These are phyloP conservation scores for Talaromyces nanjingensis DNA, from an alignment of 495 filamentous ascomycete species.

Conservation along the genomic window DNA sequence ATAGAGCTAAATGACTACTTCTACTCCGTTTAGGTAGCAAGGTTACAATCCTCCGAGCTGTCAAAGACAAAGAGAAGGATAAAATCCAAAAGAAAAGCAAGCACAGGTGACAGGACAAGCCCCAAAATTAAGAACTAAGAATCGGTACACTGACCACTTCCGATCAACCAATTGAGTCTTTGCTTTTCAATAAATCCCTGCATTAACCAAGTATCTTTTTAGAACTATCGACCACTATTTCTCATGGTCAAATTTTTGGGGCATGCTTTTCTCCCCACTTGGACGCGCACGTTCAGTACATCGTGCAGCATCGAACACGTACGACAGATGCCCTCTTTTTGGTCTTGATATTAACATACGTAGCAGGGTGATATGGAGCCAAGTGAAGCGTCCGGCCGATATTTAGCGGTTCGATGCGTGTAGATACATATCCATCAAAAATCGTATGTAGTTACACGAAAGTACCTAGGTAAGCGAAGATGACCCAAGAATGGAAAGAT, in stretches of 20 bases:
- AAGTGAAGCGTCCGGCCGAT: neutral
- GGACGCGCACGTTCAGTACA: neutral
- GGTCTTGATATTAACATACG: neutral
- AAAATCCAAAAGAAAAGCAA: neutral
- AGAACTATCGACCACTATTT: neutral
- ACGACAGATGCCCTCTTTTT: neutral
- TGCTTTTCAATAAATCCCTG: neutral
- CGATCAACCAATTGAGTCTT: neutral
- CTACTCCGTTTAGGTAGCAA: too few species aligned
- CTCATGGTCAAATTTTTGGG: neutral
- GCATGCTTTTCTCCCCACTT: neutral
- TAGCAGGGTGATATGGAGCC: neutral
- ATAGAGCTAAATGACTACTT: too few species aligned
- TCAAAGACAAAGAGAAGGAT: neutral
- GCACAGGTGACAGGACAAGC: neutral
- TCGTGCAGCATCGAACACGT: neutral
- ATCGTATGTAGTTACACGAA: neutral
- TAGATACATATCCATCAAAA: neutral
- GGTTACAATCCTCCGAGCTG: neutral
- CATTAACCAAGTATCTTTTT: neutral
- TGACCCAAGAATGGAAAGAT: too few species aligned
- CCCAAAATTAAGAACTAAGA: neutral
- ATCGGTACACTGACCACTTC: neutral
- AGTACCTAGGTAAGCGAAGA: neutral
- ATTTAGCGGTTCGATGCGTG: neutral